Evolutionary conservation across 129 eudicot genomes (phyloP).

Genomic region (Oenanthe sinensis): DNA sequence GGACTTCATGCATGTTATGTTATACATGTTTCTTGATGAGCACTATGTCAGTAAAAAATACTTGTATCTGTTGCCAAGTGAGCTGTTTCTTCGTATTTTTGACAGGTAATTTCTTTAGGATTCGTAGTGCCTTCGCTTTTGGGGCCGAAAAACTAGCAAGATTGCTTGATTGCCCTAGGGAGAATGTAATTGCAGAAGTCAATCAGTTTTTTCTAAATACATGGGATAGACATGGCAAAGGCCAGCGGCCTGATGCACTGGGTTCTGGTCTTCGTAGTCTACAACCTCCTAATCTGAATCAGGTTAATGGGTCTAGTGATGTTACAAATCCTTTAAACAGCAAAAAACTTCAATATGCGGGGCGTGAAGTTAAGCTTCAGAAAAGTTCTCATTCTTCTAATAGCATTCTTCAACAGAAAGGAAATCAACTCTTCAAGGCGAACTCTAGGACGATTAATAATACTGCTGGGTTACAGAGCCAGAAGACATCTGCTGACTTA

Average conservation of each 20-base stretch:
- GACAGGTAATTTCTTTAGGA: slow-evolving; percentile 43
- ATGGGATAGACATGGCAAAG: slow-evolving; percentile 39
- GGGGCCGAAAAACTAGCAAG: slow-evolving; percentile 42
- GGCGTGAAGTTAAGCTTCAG: slow-evolving; percentile 8
- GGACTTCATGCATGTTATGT: not conserved
- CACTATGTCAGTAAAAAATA: not conserved
- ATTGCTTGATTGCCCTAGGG: slow-evolving; percentile 34
- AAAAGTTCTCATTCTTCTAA: not conserved
- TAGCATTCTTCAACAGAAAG: slow-evolving; percentile 4
- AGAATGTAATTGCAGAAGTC: slow-evolving; percentile 26
- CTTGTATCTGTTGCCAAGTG: not conserved
- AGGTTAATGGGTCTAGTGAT: not conserved
- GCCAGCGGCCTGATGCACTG: slow-evolving; percentile 31
- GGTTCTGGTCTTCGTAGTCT: not conserved
- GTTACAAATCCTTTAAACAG: slow-evolving; percentile 5
- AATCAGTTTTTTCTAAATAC: slow-evolving; percentile 37
- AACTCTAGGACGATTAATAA: slow-evolving; percentile 6
- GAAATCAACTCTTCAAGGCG: not conserved
- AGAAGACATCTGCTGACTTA: slow-evolving; percentile 4
- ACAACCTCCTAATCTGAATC: slow-evolving; percentile 5
- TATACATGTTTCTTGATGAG: not conserved
- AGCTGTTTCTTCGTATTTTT: not conserved
- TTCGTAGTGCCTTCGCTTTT: slow-evolving; percentile 45
- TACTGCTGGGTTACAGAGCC: slow-evolving; percentile 1
- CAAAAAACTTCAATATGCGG: slow-evolving; percentile 9